A percentile compares a stretch with the other conserved stretches of the same genome.
phyloP scores from a whole-genome alignment of 2,329 filamentous ascomycete genomes.

The Penicillium rolfsii region DNA sequence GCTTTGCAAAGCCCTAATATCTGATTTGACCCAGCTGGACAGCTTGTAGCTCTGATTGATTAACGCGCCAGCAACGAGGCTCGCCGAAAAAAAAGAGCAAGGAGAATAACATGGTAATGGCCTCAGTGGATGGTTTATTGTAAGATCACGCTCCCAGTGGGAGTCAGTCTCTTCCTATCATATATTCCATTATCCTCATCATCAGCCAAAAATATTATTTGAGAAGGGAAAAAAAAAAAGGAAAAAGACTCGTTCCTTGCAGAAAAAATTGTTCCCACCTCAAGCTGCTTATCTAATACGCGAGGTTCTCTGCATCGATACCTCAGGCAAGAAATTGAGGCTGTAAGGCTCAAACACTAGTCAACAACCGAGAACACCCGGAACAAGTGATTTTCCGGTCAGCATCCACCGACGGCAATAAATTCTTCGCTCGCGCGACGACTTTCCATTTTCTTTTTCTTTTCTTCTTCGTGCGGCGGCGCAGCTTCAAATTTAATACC shows the following conservation, averaged over 20 bases:
- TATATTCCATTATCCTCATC: constrained; percentile 49
- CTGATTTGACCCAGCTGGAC: background rate
- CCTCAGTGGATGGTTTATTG: constrained; percentile 48
- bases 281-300: constrained; percentile 15
- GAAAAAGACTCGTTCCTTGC: background rate
- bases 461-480: constrained; percentile 79
- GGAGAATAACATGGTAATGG: constrained; percentile 27
- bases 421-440: constrained; percentile 19
- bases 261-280: constrained; percentile 15
- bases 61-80: background rate
- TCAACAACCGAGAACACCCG: constrained; percentile 5
- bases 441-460: constrained; percentile 51
- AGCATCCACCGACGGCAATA: constrained; percentile 27
- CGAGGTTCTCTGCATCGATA: background rate
- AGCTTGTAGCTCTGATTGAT: background rate
- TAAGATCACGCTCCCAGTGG: constrained; percentile 45
- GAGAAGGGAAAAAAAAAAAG: constrained; percentile 28
- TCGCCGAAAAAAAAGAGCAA: constrained; percentile 3
- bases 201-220: constrained; percentile 40
- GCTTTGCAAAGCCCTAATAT: background rate
- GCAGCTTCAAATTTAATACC: constrained; percentile 61
- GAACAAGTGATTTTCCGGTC: constrained; percentile 22
- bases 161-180: constrained; percentile 56
- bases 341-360: background rate
- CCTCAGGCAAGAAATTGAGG: background rate